phyloP scores from a whole-genome alignment of 768 basidiomycete species.

The Boletus rubropictus region DNA sequence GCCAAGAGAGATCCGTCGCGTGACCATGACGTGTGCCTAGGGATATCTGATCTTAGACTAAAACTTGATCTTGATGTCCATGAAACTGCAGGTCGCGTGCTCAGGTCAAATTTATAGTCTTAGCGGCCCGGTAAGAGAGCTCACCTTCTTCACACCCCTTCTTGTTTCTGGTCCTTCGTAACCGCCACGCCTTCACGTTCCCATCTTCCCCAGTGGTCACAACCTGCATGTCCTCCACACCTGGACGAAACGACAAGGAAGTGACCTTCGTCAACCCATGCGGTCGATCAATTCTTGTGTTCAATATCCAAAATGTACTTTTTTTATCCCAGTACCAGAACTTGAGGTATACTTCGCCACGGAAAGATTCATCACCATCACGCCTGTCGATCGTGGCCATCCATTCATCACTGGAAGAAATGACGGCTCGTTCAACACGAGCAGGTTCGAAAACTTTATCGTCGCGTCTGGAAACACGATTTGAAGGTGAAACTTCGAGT shows the following conservation, averaged over 20 bases:
- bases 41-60: slow-evolving; percentile 59
- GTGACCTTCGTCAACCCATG: slow-evolving; percentile 65
- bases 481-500: slow-evolving; percentile 90
- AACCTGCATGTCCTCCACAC: slow-evolving; percentile 38
- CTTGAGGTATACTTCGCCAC: slow-evolving; percentile 74
- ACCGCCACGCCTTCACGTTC: slow-evolving; percentile 75
- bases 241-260: slow-evolving; percentile 64
- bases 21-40: slow-evolving; percentile 71
- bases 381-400: slow-evolving; percentile 86
- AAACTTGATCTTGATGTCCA: slow-evolving; percentile 81
- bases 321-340: slow-evolving; percentile 82
- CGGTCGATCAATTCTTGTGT: slow-evolving; percentile 85
- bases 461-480: slow-evolving; percentile 78
- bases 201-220: slow-evolving; percentile 75
- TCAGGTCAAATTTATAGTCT: not conserved
- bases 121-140: slow-evolving; percentile 11
- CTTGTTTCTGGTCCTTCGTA: slow-evolving; percentile 43
- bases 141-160: slow-evolving; percentile 49
- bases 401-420: slow-evolving; percentile 76
- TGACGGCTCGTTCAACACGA: slow-evolving; percentile 61
- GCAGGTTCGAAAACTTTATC: slow-evolving; percentile 72
- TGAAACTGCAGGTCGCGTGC: slow-evolving; percentile 31
- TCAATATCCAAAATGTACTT: slow-evolving; percentile 61
- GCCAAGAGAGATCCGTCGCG: slow-evolving; percentile 82
- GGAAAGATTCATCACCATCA: slow-evolving; percentile 58